phyloP scores from a whole-genome alignment of 1,139 yeast genomes.

The Debaryomyces robertsiae region DNA sequence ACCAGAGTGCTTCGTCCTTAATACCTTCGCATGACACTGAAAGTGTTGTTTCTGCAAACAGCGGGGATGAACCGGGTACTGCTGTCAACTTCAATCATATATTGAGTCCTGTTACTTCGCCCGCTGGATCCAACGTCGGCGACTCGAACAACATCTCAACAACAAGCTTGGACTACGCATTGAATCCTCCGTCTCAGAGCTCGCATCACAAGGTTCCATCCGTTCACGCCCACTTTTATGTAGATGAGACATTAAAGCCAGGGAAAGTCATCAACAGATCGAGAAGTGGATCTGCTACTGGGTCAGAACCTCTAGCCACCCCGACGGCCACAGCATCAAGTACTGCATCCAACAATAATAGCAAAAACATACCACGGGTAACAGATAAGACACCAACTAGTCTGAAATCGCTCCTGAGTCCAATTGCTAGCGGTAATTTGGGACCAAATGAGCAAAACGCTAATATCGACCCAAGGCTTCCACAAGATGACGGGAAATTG shows the following conservation, averaged over 20 bases:
- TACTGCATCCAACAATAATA: conserved; percentile 25
- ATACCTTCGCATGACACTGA: not conserved
- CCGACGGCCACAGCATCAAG: conserved; percentile 22
- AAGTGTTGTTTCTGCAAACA: not conserved
- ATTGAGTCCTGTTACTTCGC: conserved; percentile 8
- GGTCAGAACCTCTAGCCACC: conserved; percentile 17
- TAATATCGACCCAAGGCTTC: conserved; percentile 76
- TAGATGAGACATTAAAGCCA: conserved; percentile 69
- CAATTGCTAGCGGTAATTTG: conserved; percentile 1
- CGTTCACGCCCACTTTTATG: conserved; percentile 81
- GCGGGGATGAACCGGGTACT: conserved; percentile 2
- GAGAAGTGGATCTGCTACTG: conserved; percentile 42
- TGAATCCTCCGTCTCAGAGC: conserved; percentile 35
- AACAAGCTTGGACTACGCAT: conserved; percentile 30
- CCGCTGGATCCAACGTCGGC: conserved; percentile 13
- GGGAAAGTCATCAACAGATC: conserved; percentile 36
- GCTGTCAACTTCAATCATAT: conserved; percentile 6
- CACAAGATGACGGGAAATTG: conserved; percentile 87
- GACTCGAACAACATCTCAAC: conserved; percentile 20
- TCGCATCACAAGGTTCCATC: conserved; percentile 58
- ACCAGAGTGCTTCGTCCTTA: conserved; percentile 2
- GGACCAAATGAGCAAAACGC: conserved; percentile 46
- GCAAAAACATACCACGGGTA: conserved; percentile 11
- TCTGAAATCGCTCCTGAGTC: conserved; percentile 1
- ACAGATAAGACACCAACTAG: conserved; percentile 2